Percentiles rank a stretch among this genome's conserved stretches.
Conservation (phyloP, 2,329 filamentous ascomycete genomes). For the Microsporum ferrugineum region DNA sequence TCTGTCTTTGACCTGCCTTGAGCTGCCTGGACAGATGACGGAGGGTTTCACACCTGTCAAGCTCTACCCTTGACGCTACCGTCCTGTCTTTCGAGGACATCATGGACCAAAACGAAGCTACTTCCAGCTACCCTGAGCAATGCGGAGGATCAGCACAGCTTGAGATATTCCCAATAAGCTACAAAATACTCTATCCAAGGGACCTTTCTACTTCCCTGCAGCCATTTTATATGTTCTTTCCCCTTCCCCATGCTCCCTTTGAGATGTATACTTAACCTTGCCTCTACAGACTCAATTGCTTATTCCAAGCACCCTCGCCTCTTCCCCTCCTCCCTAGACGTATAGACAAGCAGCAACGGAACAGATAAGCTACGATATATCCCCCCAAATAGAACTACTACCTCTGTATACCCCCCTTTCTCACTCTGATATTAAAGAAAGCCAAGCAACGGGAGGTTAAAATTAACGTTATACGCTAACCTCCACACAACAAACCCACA, state of each 20-base stretch:
- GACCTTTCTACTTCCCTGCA: neutral
- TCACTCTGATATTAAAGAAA: neutral
- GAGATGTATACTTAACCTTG: neutral
- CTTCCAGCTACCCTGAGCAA: neutral
- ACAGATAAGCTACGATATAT: neutral
- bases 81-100: neutral
- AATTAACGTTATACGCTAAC: slow-evolving; percentile 2
- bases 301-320: neutral
- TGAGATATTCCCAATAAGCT: neutral
- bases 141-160: neutral
- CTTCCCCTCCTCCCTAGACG: neutral
- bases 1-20: neutral
- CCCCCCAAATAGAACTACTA: neutral
- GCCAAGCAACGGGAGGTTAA: slow-evolving; percentile 5
- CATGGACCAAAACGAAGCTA: neutral
- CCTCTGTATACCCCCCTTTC: neutral
- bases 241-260: neutral
- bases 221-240: neutral
- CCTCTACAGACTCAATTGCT: neutral
- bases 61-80: neutral
- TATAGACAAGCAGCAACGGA: neutral
- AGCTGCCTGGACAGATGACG: neutral
- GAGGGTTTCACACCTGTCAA: neutral
- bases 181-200: neutral
- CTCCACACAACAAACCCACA: neutral